These are phyloP conservation scores for Pseudocercospora vitis DNA, from an alignment of 2,329 filamentous ascomycete genomes.

Conservation along the genomic window DNA sequence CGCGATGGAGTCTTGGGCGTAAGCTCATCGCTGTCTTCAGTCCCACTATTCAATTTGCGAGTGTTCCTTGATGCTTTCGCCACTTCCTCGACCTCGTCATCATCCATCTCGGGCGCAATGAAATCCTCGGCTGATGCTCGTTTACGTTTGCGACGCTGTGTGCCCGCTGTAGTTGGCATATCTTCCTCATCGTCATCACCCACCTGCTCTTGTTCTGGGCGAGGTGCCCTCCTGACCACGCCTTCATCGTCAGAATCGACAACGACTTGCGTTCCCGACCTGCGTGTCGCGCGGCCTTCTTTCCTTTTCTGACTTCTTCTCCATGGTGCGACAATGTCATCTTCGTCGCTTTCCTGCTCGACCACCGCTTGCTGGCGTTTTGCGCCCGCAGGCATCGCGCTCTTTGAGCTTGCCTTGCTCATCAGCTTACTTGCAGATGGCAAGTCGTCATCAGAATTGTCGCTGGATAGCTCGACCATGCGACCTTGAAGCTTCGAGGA, in stretches of 20 bases:
- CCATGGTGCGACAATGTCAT: neutral
- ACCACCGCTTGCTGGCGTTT: too few relatives aligned
- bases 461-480: constrained; percentile 27
- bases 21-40: constrained; percentile 29
- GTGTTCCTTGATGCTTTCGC: constrained; percentile 22
- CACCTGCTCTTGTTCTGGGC: constrained; percentile 10
- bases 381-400: neutral
- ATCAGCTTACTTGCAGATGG: constrained; percentile 16
- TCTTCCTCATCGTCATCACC: constrained; percentile 34
- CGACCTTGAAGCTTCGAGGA: constrained; percentile 25
- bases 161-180: constrained; percentile 34
- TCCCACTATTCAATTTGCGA: constrained; percentile 16
- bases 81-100: constrained; percentile 34
- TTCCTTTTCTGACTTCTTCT: neutral
- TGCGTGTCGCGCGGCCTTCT: constrained; percentile 11
- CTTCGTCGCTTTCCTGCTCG: neutral
- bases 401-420: constrained; percentile 9
- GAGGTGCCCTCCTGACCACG: neutral
- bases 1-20: constrained; percentile 30
- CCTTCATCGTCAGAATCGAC: constrained; percentile 19
- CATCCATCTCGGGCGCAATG: constrained; percentile 32
- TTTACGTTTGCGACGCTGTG: constrained; percentile 26
- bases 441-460: constrained; percentile 23
- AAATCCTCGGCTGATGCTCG: constrained; percentile 27
- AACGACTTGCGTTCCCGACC: constrained; percentile 17